Percentiles rank a stretch among this genome's conserved stretches.
Evolutionary conservation across 805 yeast genomes (phyloP).

Genomic region (Candida namnaoensis): DNA sequence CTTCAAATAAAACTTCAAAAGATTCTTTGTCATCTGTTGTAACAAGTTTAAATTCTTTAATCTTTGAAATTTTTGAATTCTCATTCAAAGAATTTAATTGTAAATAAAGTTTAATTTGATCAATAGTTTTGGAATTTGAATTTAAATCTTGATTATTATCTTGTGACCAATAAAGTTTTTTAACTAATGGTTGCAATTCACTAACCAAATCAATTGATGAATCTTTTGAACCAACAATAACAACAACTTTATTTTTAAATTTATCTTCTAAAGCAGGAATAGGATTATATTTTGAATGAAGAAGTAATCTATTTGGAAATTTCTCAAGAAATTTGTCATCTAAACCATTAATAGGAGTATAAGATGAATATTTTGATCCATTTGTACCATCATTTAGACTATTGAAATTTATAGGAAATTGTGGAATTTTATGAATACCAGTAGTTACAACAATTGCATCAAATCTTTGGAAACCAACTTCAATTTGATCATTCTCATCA

Average conservation of each 20-base stretch:
- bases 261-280: conserved; percentile 24
- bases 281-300: conserved; percentile 25
- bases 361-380: too few relatives aligned
- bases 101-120: conserved; percentile 22
- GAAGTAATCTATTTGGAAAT: conserved; percentile 25
- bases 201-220: conserved; percentile 33
- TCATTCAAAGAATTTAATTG: conserved; percentile 31
- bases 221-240: conserved; percentile 35
- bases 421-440: conserved; percentile 53
- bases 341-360: too few relatives aligned
- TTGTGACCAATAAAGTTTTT: conserved; percentile 7
- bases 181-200: conserved; percentile 24
- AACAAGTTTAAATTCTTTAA: conserved; percentile 29
- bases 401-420: conserved; percentile 41
- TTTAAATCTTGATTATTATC: neutral
- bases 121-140: neutral
- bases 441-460: conserved; percentile 50
- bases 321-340: conserved; percentile 24
- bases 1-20: conserved; percentile 16
- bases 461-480: conserved; percentile 34
- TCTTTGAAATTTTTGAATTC: conserved; percentile 40
- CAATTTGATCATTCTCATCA: conserved; percentile 4
- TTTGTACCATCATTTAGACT: too few relatives aligned
- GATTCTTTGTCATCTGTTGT: conserved; percentile 17
- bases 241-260: conserved; percentile 28